Evolutionary conservation across 2,329 filamentous ascomycete genomes (phyloP).

Genomic region (Alternaria viburni): DNA sequence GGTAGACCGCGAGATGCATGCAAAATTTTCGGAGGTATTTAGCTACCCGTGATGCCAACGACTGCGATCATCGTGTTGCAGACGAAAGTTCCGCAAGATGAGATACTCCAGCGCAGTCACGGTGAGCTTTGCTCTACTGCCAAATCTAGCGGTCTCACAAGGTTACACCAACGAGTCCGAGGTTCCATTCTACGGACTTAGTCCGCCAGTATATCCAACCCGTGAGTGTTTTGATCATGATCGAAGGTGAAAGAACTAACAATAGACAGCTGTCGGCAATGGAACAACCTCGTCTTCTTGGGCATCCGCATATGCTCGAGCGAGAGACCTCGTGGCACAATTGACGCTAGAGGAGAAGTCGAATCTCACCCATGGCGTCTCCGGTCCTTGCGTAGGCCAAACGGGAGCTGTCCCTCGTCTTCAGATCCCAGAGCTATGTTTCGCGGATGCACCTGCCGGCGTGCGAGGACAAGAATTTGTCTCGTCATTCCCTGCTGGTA

Average conservation of each 20-base stretch:
- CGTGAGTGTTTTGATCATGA: constrained; percentile 21
- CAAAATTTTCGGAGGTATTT: background rate
- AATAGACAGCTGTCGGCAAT: constrained; percentile 25
- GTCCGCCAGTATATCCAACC: constrained; percentile 39
- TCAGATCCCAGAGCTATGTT: constrained; percentile 47
- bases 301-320: constrained; percentile 43
- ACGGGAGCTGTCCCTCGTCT: constrained; percentile 46
- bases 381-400: constrained; percentile 44
- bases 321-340: constrained; percentile 47
- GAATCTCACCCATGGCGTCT: constrained; percentile 47
- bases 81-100: constrained; percentile 4
- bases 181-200: constrained; percentile 36
- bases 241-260: constrained; percentile 1
- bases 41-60: background rate
- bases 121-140: constrained; percentile 14
- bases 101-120: constrained; percentile 4
- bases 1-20: background rate
- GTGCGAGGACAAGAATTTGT: constrained; percentile 41
- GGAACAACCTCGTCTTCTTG: constrained; percentile 32
- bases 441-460: constrained; percentile 48
- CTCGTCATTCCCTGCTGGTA: constrained; percentile 39
- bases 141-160: constrained; percentile 15
- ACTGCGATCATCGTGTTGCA: background rate
- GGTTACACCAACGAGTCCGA: constrained; percentile 37
- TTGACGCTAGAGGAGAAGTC: constrained; percentile 53